Base-by-base conservation (phyloP, 2,329 filamentous ascomycete species). In the Fonsecaea nubica region DNA sequence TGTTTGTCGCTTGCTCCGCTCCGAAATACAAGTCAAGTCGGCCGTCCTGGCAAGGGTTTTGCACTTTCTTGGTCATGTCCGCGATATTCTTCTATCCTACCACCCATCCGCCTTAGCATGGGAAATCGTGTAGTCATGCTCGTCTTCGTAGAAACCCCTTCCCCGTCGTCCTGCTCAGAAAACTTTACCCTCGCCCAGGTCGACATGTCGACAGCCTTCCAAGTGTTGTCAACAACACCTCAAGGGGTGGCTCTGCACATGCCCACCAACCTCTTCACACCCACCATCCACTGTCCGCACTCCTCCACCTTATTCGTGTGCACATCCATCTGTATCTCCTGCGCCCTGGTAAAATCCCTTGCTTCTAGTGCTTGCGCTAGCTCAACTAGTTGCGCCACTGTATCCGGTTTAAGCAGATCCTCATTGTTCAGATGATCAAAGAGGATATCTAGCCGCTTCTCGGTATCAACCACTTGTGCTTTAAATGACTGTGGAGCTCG, bases 381-480 rank as follows among this genome's bases (percentile, higher is more conserved):
- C 74, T 82, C 77, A 9, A 76, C 76, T 76, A 85, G 81, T 63
- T 80, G 80, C 48, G 78, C 76, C 32, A 84, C 69, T 5, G 83
- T 97, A 74, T 91, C 89, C 1, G 91, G 87, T 80, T 90, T 91
- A 62, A 98, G 84, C 48, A 97, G 83, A 75, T 98, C 93, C 75
- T 93, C 91, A 72, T 98, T 98, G 84, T 98, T 99, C 55, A 99
- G 84, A 78, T 97, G 93, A 76, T 99, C 94, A 77, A 97, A 98
- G n/a, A 99, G 83, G 58, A 97, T 89, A 74, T 91, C 92, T 66
- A 99, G 85, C 33, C 95, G 89, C 81, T 97, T 97, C 77, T 97
- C 92, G 1, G 93, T 95, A 77, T 98, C 95, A 74, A 92, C 91
- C 21, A 99, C 93, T 77, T 98, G 93, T 13, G 89, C 86, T 69